Base-by-base conservation (phyloP, 768 basidiomycete species). In the Crassisporium funariophilum region DNA sequence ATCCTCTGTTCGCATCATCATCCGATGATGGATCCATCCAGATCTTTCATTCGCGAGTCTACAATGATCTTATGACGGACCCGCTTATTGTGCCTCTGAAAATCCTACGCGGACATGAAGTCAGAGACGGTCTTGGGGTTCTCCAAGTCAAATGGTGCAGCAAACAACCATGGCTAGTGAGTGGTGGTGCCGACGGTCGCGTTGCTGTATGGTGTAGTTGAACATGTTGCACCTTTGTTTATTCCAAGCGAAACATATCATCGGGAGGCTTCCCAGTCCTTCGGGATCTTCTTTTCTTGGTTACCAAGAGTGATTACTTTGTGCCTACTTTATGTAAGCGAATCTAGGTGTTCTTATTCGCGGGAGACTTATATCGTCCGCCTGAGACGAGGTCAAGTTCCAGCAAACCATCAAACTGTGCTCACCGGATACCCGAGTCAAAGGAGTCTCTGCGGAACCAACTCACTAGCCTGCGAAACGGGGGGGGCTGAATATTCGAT, bases 1-100 rank as follows among this genome's bases (percentile, higher is more conserved):
- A 95, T 69, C 97, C 97, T 20, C 81, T 99, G 17, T 98, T 99
- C 66, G 93, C 93, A 9, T 95, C 92, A 5, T 90, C 92, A 34
- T 95, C 94, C 17, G 97, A 99, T 66, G 97, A 98, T 67, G 97
- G 97, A 21, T 86, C 91, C 33, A 91, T 98, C 57, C 95, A 98
- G 65, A 75, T 99, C 55, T 98, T 99, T 82, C 97, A 99, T 67
- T 81, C 88, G 23, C 83, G 95, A 51, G 89, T 98, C 35, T 98
- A 90, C 71, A 88, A 82, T 60, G 97, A 99, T 66, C 78, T 98
- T 36, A 88, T 97, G 83, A 95, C 91, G 35, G 95, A 99, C 68
- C 95, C 97, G 23, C 75, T 98, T 48, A 98, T 99, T 58, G 95
- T 99, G 1, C 97, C 97, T 15, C 73, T 99, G 60, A 98, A 98